phyloP scores from a whole-genome alignment of 257 asterid genomes.

The Ajuga chamaepitys region DNA sequence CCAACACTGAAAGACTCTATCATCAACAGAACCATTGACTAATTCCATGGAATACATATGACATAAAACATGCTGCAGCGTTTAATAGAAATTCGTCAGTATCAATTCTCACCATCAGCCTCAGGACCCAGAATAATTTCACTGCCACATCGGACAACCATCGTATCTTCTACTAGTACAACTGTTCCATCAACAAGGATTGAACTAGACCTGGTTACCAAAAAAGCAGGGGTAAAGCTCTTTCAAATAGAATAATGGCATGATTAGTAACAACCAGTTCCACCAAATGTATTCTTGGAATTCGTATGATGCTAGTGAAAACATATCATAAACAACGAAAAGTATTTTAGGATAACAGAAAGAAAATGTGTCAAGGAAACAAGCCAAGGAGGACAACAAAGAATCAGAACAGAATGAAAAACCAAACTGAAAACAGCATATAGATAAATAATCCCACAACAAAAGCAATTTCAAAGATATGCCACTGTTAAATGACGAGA shows the following conservation, averaged over 20 bases:
- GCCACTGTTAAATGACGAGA: background rate
- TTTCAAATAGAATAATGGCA: background rate
- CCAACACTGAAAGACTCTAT: too few species aligned
- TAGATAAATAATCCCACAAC: background rate
- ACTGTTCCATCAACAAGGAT: slow-evolving; percentile 62
- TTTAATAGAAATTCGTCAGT: background rate
- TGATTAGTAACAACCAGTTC: slow-evolving; percentile 9
- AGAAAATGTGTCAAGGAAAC: background rate
- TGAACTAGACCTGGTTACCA: slow-evolving; percentile 35
- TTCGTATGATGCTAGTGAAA: background rate
- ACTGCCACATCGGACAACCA: slow-evolving; percentile 67
- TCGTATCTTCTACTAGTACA: slow-evolving; percentile 51
- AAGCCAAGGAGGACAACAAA: background rate
- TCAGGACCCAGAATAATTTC: slow-evolving; percentile 67
- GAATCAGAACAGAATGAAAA: background rate
- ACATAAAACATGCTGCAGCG: background rate
- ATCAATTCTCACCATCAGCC: slow-evolving; percentile 41
- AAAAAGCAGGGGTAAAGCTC: slow-evolving; percentile 17
- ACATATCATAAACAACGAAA: background rate
- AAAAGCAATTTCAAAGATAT: background rate
- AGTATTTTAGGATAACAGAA: background rate
- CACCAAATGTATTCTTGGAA: background rate
- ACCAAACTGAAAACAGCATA: background rate
- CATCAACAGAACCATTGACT: background rate
- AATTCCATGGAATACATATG: background rate